Percentiles rank a stretch among this genome's conserved stretches.
Conservation (phyloP, 2,329 filamentous ascomycete species). For the Venturia effusa region DNA sequence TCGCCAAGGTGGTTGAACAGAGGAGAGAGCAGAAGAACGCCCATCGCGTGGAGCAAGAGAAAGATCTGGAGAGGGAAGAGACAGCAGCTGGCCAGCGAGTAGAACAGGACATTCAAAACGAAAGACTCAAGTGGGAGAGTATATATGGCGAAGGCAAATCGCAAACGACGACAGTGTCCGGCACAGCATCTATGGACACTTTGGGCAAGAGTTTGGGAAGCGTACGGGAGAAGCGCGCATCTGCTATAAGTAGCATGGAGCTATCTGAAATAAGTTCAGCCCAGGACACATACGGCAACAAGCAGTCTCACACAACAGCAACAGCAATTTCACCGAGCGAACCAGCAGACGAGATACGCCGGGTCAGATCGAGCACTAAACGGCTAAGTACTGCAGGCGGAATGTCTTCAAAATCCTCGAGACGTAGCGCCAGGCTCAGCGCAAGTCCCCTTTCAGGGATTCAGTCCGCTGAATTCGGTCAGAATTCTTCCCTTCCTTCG, state of each 20-base stretch:
- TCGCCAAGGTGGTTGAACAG: slow-evolving; percentile 69
- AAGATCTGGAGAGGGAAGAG: slow-evolving; percentile 55
- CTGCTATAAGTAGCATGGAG: slow-evolving; percentile 41
- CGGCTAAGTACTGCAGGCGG: neutral
- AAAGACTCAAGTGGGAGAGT: slow-evolving; percentile 64
- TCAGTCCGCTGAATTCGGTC: neutral
- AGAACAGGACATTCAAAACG: slow-evolving; percentile 49
- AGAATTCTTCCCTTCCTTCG: slow-evolving; percentile 20
- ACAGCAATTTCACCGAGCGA: neutral
- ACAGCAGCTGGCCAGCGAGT: slow-evolving; percentile 57
- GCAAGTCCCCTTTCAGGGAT: neutral
- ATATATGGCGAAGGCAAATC: slow-evolving; percentile 54
- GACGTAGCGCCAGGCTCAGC: neutral
- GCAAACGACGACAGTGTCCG: slow-evolving; percentile 38
- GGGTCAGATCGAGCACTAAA: neutral
- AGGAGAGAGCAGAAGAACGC: slow-evolving; percentile 34
- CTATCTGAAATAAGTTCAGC: slow-evolving; percentile 37
- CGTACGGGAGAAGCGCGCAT: slow-evolving; percentile 25
- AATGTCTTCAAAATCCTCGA: neutral
- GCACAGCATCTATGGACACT: slow-evolving; percentile 30
- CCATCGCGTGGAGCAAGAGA: slow-evolving; percentile 39
- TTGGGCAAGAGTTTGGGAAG: slow-evolving; percentile 24
- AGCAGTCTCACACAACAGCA: neutral
- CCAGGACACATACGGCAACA: neutral
- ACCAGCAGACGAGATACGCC: neutral